These are phyloP conservation scores for Iberis amara DNA, from an alignment of 441 rosid genomes.

Conservation along the genomic window DNA sequence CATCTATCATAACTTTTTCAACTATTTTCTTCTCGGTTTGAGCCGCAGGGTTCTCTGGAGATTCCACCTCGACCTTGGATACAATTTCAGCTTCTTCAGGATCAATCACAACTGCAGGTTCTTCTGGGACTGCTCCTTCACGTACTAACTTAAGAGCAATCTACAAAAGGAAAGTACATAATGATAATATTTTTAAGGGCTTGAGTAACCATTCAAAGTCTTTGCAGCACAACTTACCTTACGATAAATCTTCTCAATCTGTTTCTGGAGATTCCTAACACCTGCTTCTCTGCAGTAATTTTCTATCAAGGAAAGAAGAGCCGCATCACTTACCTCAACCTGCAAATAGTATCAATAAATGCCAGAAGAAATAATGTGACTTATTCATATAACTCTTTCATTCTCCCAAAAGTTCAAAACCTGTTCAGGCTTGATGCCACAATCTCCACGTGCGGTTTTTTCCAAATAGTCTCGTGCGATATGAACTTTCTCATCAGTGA, in stretches of 20 bases:
- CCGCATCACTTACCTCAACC: slow-evolving; percentile 93
- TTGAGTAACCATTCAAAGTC: neutral
- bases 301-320: slow-evolving; percentile 87
- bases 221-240: slow-evolving; percentile 51
- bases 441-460: slow-evolving; percentile 76
- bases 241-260: slow-evolving; percentile 95
- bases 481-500: slow-evolving; percentile 96
- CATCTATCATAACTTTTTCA: slow-evolving; percentile 64
- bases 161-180: slow-evolving; percentile 35
- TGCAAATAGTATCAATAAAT: slow-evolving; percentile 32
- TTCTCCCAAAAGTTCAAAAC: slow-evolving; percentile 29
- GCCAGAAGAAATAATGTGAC: neutral
- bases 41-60: slow-evolving; percentile 29
- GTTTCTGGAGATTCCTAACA: slow-evolving; percentile 98
- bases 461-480: slow-evolving; percentile 97
- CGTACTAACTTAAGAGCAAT: slow-evolving; percentile 90
- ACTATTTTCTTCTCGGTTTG: slow-evolving; percentile 32
- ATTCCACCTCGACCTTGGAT: slow-evolving; percentile 30
- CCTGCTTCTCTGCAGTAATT: slow-evolving; percentile 99
- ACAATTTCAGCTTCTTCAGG: slow-evolving; percentile 29
- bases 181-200: neutral
- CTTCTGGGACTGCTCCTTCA: slow-evolving; percentile 41
- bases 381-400: neutral
- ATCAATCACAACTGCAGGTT: slow-evolving; percentile 39
- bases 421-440: slow-evolving; percentile 95